phyloP scores from a whole-genome alignment of 306 rosid genomes.

The Glycine tomentella region DNA sequence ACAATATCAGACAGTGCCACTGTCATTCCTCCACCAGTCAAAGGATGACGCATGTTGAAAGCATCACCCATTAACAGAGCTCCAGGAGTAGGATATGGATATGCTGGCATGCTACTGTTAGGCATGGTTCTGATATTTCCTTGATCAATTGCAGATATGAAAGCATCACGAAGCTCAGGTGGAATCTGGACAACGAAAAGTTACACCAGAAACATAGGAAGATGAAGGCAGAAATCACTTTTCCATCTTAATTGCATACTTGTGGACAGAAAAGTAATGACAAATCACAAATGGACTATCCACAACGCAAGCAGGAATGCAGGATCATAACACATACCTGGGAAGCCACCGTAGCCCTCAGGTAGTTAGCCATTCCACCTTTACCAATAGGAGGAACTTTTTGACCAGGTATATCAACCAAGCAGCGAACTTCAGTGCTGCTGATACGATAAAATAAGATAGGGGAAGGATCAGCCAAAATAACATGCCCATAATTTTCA shows the following conservation, averaged over 20 bases:
- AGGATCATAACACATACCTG: constrained; percentile 52
- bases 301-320: background rate
- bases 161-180: constrained; percentile 61
- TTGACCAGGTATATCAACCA: constrained; percentile 68
- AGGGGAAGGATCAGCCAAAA: constrained; percentile 65
- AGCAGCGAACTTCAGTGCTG: constrained; percentile 63
- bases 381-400: constrained; percentile 56
- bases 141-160: constrained; percentile 54
- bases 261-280: background rate
- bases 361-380: constrained; percentile 62
- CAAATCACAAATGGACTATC: background rate
- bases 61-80: constrained; percentile 76
- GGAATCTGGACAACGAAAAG: constrained; percentile 52
- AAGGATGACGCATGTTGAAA: constrained; percentile 74
- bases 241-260: background rate
- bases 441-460: constrained; percentile 69
- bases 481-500: constrained; percentile 68
- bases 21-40: constrained; percentile 80
- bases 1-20: constrained; percentile 75
- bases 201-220: constrained; percentile 22
- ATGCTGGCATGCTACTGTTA: constrained; percentile 62
- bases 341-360: constrained; percentile 64
- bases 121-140: constrained; percentile 69
- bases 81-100: constrained; percentile 62
- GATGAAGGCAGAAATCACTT: constrained; percentile 3